Evolutionary conservation across 169 alveolate species (phyloP), one percentile per base, ranked within the genome.

Genomic region (Plasmodium relictum): DNA sequence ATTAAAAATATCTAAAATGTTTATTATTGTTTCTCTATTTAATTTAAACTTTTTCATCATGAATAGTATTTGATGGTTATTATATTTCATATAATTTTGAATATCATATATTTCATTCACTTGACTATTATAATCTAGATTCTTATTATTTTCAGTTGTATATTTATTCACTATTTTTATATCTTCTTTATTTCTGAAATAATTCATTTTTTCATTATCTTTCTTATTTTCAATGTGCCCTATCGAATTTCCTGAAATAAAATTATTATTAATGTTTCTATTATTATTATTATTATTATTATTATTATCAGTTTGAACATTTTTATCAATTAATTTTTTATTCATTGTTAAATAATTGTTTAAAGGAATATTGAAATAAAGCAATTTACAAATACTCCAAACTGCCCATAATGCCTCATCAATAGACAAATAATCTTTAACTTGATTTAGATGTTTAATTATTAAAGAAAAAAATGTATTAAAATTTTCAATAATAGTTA

Each of bases 361-460:
- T 20, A 70, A 24, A 5, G 48, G 2, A 16, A 78, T 42, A 39
- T 78, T 78, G n/a, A 78, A 65, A 44, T 78, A 56, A 16, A 78
- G 22, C 45, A 78, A 39, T 41, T 78, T 78, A 26, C 78, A 63
- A 37, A 78, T 31, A 22, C 89, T 78, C 89, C 89, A 78, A 14
- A 78, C 52, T 18, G 70, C 89, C 89, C 89, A 78, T 56, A 78
- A 58, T 18, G 89, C 22, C 16, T 78, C 89, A n/a, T 78, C 89
- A 50, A 78, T 63, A 18, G 89, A 78, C n/a, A 78, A 63, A 44
- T 78, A 24, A 52, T 20, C 18, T 56, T 78, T 78, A 37, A 78
- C n/a, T 41, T 18, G 62, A 48, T 78, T 78, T 52, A 78, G 65
- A 37, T 65, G 48, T 0, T 18, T 63, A 24, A 65, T 42, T 0